phyloP scores from a whole-genome alignment of 768 basidiomycete genomes.

The Clitopilus passeckerianus region DNA sequence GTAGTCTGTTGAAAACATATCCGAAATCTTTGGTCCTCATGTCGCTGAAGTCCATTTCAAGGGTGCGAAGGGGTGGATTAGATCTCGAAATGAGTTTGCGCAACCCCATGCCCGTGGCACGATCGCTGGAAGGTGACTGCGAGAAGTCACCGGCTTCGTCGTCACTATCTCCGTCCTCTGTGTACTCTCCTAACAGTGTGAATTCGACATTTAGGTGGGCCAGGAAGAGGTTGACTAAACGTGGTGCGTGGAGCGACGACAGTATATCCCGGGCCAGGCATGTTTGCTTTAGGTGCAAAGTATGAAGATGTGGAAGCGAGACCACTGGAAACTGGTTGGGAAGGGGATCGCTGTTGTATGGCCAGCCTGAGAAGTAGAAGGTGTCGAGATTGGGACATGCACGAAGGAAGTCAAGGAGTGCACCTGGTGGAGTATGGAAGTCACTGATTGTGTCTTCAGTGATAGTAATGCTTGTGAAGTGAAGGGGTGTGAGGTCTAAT shows the following conservation, averaged over 20 bases:
- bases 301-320: slow-evolving; percentile 53
- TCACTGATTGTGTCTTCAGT: slow-evolving; percentile 36
- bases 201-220: slow-evolving; percentile 65
- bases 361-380: slow-evolving; percentile 52
- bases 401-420: slow-evolving; percentile 55
- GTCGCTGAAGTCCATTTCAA: slow-evolving; percentile 80
- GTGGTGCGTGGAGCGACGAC: slow-evolving; percentile 58
- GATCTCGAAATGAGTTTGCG: slow-evolving; percentile 58
- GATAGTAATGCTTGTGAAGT: slow-evolving; percentile 55
- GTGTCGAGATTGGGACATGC: slow-evolving; percentile 58
- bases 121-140: slow-evolving; percentile 73
- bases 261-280: slow-evolving; percentile 63
- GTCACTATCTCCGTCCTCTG: slow-evolving; percentile 66
- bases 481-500: slow-evolving; percentile 38
- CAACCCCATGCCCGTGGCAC: slow-evolving; percentile 76
- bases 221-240: slow-evolving; percentile 56
- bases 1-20: slow-evolving; percentile 58
- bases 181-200: slow-evolving; percentile 26
- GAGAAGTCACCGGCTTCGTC: slow-evolving; percentile 74
- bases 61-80: slow-evolving; percentile 55
- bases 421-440: slow-evolving; percentile 37
- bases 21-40: slow-evolving; percentile 80
- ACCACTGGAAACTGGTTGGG: slow-evolving; percentile 33
- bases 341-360: slow-evolving; percentile 34
- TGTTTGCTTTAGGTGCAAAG: slow-evolving; percentile 50